A percentile compares a stretch with the other conserved stretches of the same genome.
Evolutionary conservation across 2,329 filamentous ascomycete species (phyloP).

Genomic region (Trichoderma sp.): DNA sequence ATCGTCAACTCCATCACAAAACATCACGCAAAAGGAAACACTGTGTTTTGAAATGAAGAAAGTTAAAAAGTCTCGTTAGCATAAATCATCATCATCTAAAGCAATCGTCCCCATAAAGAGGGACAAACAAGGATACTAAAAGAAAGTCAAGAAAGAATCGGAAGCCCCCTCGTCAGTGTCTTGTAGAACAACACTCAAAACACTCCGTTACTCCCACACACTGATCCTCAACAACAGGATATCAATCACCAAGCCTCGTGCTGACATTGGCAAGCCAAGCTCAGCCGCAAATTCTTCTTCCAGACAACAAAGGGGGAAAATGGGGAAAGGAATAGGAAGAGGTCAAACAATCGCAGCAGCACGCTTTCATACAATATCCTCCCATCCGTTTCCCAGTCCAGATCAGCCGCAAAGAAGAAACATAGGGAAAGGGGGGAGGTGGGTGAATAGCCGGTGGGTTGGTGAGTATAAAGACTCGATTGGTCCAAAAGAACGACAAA

Average conservation of each 20-base stretch:
- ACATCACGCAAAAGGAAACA: background rate
- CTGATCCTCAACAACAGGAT: constrained; percentile 1
- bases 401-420: constrained; percentile 10
- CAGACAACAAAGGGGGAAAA: background rate
- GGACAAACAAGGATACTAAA: background rate
- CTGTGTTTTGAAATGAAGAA: too few relatives aligned
- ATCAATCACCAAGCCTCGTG: background rate
- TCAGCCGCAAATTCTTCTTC: background rate
- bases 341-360: background rate
- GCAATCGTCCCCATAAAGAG: constrained; percentile 1
- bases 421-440: background rate
- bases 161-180: background rate
- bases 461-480: background rate
- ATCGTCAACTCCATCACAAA: background rate
- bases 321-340: background rate
- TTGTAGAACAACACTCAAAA: background rate
- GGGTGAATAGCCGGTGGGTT: background rate
- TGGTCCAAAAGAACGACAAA: background rate
- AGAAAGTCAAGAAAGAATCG: background rate
- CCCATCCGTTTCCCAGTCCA: constrained; percentile 4
- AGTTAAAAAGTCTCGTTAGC: constrained; percentile 9
- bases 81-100: constrained; percentile 24
- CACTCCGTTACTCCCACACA: background rate
- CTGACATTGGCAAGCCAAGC: background rate
- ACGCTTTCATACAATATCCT: constrained; percentile 14